A percentile compares a stretch with the other conserved stretches of the same genome.
phyloP scores from a whole-genome alignment of 2,329 filamentous ascomycete genomes.

The Botrytis deweyae region DNA sequence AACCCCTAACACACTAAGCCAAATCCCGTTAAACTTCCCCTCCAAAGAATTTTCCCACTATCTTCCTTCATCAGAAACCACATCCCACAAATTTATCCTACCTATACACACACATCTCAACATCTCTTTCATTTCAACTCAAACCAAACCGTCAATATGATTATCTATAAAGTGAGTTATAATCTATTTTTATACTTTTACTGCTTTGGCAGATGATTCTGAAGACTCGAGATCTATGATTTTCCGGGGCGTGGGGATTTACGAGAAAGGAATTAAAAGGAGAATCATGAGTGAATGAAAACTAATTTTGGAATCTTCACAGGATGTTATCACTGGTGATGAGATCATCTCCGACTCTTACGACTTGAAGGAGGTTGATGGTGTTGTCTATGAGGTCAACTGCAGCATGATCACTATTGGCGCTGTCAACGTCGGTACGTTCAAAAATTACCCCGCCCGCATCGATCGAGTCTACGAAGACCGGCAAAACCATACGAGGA shows the following conservation, averaged over 20 bases:
- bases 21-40: slow-evolving; percentile 18
- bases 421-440: slow-evolving; percentile 66
- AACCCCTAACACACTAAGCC: not conserved
- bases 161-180: slow-evolving; percentile 53
- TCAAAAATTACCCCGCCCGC: slow-evolving; percentile 14
- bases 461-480: slow-evolving; percentile 1
- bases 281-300: slow-evolving; percentile 2
- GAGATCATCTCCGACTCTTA: slow-evolving; percentile 98
- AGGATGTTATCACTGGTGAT: slow-evolving; percentile 89
- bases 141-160: slow-evolving; percentile 47
- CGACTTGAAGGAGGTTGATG: slow-evolving; percentile 76
- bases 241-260: not conserved
- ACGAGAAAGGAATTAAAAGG: not conserved
- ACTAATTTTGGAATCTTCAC: slow-evolving; percentile 21
- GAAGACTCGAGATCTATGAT: not conserved
- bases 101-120: not conserved
- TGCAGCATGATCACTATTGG: slow-evolving; percentile 86
- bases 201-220: slow-evolving; percentile 21
- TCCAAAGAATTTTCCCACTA: slow-evolving; percentile 21
- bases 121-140: not conserved
- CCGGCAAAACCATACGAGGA: not conserved
- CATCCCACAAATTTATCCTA: slow-evolving; percentile 7
- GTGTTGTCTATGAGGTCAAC: slow-evolving; percentile 84
- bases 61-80: slow-evolving; percentile 11
- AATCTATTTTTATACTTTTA: not conserved